phyloP scores from a whole-genome alignment of 179 eudicot genomes.

The Pouteria campechiana region DNA sequence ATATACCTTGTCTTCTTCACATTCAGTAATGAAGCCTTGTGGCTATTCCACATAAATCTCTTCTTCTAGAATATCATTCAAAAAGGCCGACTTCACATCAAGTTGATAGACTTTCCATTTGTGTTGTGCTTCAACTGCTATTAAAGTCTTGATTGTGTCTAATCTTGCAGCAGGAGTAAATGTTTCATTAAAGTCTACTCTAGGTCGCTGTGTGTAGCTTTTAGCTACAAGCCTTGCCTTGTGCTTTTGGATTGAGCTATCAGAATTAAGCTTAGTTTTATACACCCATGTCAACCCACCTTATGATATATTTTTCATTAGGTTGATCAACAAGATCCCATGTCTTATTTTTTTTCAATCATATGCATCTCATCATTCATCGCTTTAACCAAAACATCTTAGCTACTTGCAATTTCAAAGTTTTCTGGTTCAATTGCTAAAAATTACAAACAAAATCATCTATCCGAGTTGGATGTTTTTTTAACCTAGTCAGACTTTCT shows the following conservation, averaged over 20 bases:
- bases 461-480: no score
- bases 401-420: not conserved
- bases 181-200: not conserved
- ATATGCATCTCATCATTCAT: not conserved
- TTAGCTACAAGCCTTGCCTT: not conserved
- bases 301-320: not conserved
- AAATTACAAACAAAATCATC: not conserved
- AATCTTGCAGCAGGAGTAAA: not conserved
- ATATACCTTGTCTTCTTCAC: not conserved
- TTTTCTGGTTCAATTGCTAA: not conserved
- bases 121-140: not conserved
- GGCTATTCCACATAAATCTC: not conserved
- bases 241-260: not conserved
- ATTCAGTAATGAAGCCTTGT: not conserved
- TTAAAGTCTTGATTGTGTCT: not conserved
- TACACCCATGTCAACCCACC: not conserved
- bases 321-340: not conserved
- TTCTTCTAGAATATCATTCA: not conserved
- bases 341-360: conserved; percentile 5
- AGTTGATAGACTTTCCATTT: conserved; percentile 1
- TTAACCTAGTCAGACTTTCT: no score
- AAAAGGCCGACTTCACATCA: conserved; percentile 1
- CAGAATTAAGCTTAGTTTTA: not conserved
- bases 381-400: no score
- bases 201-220: not conserved